Conservation (phyloP, 192 early-diverging fungal genomes). For the Umbelopsis ramanniana region DNA sequence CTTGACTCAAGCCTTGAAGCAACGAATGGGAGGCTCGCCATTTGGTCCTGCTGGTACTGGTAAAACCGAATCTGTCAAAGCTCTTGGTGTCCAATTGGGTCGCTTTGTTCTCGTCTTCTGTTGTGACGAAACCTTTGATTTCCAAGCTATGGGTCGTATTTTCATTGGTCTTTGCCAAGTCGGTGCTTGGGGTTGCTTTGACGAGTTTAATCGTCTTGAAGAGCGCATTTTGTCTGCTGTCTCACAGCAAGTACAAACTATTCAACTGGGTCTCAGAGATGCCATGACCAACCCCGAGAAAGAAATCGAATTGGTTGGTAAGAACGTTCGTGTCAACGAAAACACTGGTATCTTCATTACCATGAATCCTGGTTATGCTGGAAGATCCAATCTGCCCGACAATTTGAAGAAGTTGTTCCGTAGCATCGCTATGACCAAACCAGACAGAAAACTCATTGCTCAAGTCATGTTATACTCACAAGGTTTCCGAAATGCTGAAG, state of each 20-base stretch:
- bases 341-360: conserved; percentile 98
- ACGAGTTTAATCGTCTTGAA: conserved; percentile 99
- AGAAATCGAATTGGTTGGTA: conserved; percentile 94
- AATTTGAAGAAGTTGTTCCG: conserved; percentile 99
- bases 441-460: conserved; percentile 96
- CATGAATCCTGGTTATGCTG: conserved; percentile 99
- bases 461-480: conserved; percentile 99
- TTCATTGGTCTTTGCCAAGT: conserved; percentile 99
- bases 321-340: conserved; percentile 81
- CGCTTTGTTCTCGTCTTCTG: conserved; percentile 99
- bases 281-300: conserved; percentile 59
- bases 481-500: conserved; percentile 97
- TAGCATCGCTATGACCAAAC: conserved; percentile 98
- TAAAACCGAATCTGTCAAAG: conserved; percentile 99
- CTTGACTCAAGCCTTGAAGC: conserved; percentile 94
- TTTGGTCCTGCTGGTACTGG: conserved; percentile 99
- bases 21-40: conserved; percentile 92
- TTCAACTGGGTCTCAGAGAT: conserved; percentile 89
- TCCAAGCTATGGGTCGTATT: conserved; percentile 99
- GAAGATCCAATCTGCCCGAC: conserved; percentile 97
- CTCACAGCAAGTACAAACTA: conserved; percentile 99
- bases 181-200: conserved; percentile 99
- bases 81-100: conserved; percentile 92
- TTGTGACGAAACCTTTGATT: conserved; percentile 99
- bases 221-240: conserved; percentile 98